Percentiles rank a stretch among this genome's conserved stretches.
These are phyloP conservation scores for Piper longum DNA, from an alignment of 164 flowering plant species.

Conservation along the genomic window DNA sequence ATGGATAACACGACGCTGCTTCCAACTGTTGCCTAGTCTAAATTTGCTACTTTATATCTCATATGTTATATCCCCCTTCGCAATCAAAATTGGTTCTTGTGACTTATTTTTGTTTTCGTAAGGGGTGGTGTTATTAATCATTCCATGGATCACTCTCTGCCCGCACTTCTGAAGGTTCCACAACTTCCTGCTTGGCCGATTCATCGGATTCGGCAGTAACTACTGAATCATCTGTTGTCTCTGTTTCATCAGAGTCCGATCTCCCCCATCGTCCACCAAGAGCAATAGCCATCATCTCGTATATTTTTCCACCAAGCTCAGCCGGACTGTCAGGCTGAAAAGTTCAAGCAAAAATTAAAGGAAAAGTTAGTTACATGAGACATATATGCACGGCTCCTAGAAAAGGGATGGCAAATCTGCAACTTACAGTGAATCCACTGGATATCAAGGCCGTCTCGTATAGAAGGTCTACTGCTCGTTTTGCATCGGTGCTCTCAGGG, in stretches of 20 bases:
- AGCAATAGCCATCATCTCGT: constrained; percentile 95
- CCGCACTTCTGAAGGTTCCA: constrained; percentile 77
- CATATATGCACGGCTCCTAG: too few relatives aligned
- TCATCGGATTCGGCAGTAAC: constrained; percentile 18
- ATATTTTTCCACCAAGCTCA: constrained; percentile 84
- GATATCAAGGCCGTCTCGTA: constrained; percentile 92
- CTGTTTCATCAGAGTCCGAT: constrained; percentile 31
- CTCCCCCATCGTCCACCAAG: constrained; percentile 95
- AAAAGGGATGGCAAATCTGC: background rate
- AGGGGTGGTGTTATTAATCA: constrained; percentile 14
- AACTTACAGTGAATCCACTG: constrained; percentile 80
- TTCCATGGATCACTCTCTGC: constrained; percentile 63
- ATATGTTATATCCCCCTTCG: background rate
- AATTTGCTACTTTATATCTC: too few relatives aligned
- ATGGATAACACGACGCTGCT: too few relatives aligned
- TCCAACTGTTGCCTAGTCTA: too few relatives aligned
- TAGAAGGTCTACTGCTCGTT: constrained; percentile 72
- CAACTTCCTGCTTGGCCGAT: constrained; percentile 35
- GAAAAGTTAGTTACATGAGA: background rate
- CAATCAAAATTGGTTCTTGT: background rate
- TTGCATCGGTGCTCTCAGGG: constrained; percentile 73
- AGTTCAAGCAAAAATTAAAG: background rate
- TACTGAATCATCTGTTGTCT: constrained; percentile 7
- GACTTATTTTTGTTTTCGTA: too few relatives aligned
- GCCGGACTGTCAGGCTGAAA: constrained; percentile 94